Base-by-base conservation (phyloP, 2,329 filamentous ascomycete genomes). In the Diatrype stigma region DNA sequence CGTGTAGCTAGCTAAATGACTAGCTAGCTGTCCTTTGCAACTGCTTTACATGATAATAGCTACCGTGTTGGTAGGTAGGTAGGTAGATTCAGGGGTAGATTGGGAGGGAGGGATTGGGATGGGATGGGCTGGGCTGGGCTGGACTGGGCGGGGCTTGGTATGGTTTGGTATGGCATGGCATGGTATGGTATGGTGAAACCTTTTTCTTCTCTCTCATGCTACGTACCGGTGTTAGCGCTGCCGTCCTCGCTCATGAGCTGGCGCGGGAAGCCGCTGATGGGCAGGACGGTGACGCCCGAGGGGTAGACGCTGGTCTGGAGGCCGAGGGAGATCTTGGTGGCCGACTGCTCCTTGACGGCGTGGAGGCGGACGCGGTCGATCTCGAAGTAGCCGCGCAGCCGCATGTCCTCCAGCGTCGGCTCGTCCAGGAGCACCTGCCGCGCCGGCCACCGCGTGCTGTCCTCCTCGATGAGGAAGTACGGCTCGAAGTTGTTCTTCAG, bases 401-500 rank as follows among this genome's bases (percentile, higher is more conserved):
- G 62, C 61, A 67, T 66, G 49, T 66, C 63, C 42, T 66, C 61
- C 3, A 67, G 51, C 6, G 61, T 56, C 11, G 56, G 56, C 45
- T 59, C 57, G 35, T 57, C 59, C 16, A 67, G 57, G 6, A 60
- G 44, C 32, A 67, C 52, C 47, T 60, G 59, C 12, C 56, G 62
- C 16, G 57, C 49, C 2, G 57, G 63, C 54, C 54, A 56, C 47
- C 56, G 32, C 35, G 48, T 54, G 7, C 30, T 53, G 40, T 55
- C 56, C 47, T 62, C 59, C 47, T 66, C 64, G 23, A 66, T 42
- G 4, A 66, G 46, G 48, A 67, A 66, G 50, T 65, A 65, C 21
- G 65, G 65, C 51, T 65, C 63, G 37, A 67, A 67, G 28, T 64
- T 62, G n/a, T 58, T 62, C 38, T 63, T 61, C 16, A 66, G 56